These are phyloP conservation scores for Pythium sukuiense DNA, from an alignment of 352 stramenopile species.

Conservation along the genomic window DNA sequence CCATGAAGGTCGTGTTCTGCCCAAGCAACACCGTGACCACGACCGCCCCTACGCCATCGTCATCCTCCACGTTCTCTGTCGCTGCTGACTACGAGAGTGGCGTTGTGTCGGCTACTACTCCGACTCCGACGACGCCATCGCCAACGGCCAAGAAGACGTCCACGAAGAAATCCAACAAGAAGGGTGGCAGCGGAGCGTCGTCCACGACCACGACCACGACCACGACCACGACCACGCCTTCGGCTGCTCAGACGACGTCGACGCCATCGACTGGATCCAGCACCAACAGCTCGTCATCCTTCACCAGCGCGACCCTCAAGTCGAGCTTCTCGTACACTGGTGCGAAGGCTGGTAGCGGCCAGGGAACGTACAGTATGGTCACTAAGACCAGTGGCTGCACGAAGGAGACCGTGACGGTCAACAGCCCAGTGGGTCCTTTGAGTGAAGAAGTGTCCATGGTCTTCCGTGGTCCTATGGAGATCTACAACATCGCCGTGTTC, in stretches of 20 bases:
- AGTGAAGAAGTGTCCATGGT: slow-evolving; percentile 62
- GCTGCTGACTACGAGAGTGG: slow-evolving; percentile 31
- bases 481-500: slow-evolving; percentile 68
- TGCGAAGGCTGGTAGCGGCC: slow-evolving; percentile 47
- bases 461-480: slow-evolving; percentile 61
- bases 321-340: slow-evolving; percentile 51
- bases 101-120: slow-evolving; percentile 1
- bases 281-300: slow-evolving; percentile 25
- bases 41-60: slow-evolving; percentile 5
- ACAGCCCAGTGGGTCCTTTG: slow-evolving; percentile 56
- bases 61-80: slow-evolving; percentile 10
- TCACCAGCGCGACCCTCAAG: slow-evolving; percentile 28
- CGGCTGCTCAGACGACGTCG: not conserved
- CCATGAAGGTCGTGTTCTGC: slow-evolving; percentile 62
- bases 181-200: not conserved
- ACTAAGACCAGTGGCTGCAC: slow-evolving; percentile 38
- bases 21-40: slow-evolving; percentile 23
- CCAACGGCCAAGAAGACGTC: slow-evolving; percentile 1
- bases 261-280: not conserved
- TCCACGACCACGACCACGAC: not conserved
- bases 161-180: not conserved
- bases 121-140: not conserved
- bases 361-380: slow-evolving; percentile 54
- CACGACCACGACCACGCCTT: not conserved
- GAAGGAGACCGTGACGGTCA: slow-evolving; percentile 39